Percentiles rank a stretch among this genome's conserved stretches.
Evolutionary conservation across 495 filamentous ascomycete genomes (phyloP).

Genomic region (Parmelia sp.): DNA sequence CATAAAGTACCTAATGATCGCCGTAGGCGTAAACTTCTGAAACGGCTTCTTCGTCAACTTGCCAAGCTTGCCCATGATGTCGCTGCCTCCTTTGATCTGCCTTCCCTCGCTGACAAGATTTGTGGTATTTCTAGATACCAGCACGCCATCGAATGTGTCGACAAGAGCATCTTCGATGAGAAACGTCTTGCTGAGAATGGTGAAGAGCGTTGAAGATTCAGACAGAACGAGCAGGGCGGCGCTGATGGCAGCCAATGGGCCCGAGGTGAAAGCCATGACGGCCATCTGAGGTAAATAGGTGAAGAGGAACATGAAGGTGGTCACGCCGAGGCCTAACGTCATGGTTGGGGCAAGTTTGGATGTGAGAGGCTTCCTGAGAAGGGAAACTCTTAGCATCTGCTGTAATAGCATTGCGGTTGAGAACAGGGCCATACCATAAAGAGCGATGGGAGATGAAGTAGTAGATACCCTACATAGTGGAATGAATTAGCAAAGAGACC

Average conservation of each 20-base stretch:
- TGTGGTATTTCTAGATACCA: constrained; percentile 50
- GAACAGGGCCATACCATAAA: constrained; percentile 39
- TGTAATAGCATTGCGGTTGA: neutral
- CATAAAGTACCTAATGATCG: constrained; percentile 61
- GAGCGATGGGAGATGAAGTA: constrained; percentile 66
- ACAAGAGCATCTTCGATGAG: constrained; percentile 72
- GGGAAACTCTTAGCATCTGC: constrained; percentile 21
- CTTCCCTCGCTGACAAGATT: constrained; percentile 63
- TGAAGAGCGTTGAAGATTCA: constrained; percentile 75
- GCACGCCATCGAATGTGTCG: constrained; percentile 85
- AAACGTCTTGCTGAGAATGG: constrained; percentile 64
- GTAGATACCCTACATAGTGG: constrained; percentile 56
- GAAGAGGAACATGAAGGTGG: constrained; percentile 75
- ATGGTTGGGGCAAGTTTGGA: constrained; percentile 62
- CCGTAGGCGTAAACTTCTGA: constrained; percentile 54
- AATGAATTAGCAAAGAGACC: neutral
- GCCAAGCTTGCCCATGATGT: constrained; percentile 64
- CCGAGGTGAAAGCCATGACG: constrained; percentile 68
- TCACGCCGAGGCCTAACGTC: constrained; percentile 63
- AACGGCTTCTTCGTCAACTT: constrained; percentile 67
- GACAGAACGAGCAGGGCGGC: constrained; percentile 71
- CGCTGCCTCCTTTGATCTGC: constrained; percentile 51
- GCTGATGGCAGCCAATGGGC: constrained; percentile 73
- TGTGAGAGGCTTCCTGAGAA: constrained; percentile 51
- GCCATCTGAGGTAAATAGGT: constrained; percentile 87